A percentile compares a stretch with the other conserved stretches of the same genome.
Evolutionary conservation across 805 yeast species (phyloP).

Genomic region (Metschnikowia borealis): DNA sequence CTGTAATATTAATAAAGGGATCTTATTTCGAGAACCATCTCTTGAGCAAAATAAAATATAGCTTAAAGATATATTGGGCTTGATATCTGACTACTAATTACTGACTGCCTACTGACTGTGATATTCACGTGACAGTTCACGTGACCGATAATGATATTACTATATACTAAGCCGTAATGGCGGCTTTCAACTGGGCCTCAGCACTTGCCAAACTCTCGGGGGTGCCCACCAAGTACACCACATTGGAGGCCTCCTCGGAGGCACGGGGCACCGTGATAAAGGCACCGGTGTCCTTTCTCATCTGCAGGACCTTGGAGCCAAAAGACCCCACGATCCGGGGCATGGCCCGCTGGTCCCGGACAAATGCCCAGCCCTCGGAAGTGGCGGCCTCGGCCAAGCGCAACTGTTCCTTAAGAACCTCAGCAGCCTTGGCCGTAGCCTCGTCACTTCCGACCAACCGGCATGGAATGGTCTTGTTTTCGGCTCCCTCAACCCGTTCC

Average conservation of each 20-base stretch:
- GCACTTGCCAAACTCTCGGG: slow-evolving; percentile 46
- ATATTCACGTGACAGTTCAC: neutral
- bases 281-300: slow-evolving; percentile 57
- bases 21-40: too few species aligned
- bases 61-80: too few species aligned
- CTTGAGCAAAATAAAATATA: too few species aligned
- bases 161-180: neutral
- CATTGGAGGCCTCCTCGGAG: slow-evolving; percentile 47
- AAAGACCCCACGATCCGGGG: slow-evolving; percentile 71
- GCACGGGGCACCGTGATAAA: slow-evolving; percentile 62
- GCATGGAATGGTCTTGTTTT: slow-evolving; percentile 53
- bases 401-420: slow-evolving; percentile 47
- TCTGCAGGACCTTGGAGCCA: slow-evolving; percentile 60
- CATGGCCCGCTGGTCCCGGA: slow-evolving; percentile 48
- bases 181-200: slow-evolving; percentile 7
- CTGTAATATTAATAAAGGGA: too few species aligned
- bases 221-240: slow-evolving; percentile 58
- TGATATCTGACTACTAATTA: too few species aligned
- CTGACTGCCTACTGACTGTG: too few species aligned
- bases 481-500: slow-evolving; percentile 15
- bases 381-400: slow-evolving; percentile 44
- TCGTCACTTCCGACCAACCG: slow-evolving; percentile 54
- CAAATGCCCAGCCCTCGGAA: slow-evolving; percentile 59
- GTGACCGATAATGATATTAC: neutral
- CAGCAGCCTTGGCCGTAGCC: slow-evolving; percentile 49